Base-by-base conservation (phyloP, 1,284 basidiomycete species). In the Cryptococcus hybrid region DNA sequence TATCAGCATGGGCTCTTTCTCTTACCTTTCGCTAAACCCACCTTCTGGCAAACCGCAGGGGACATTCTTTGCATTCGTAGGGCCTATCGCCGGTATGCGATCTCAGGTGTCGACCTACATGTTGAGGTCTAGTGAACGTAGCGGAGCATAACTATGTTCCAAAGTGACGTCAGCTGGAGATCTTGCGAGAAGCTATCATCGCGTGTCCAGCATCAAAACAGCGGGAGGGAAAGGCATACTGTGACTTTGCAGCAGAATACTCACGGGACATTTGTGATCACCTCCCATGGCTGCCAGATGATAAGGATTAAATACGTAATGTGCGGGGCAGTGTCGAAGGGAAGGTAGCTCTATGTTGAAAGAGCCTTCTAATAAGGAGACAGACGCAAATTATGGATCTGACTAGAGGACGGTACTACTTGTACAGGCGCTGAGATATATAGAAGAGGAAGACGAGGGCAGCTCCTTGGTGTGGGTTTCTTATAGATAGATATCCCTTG, bases 71-170 rank as follows among this genome's bases (percentile, higher is more conserved):
- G 73, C 91, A 93, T 68, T 89, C 90, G 81, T 93, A 93, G 7
- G 90, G 90, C 50, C 90, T 83, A 80, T 92, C 90, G 61, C 90
- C 90, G n/a, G 90, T 92, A 77, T 93, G 90, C 64, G 89, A 90
- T 71, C 90, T 85, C 84, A 93, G 89, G 78, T 93, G 90, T 55
- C 90, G 80, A 7, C 89, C 89, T 57, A 92, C 90, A 84, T 92
- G 90, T 68, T 92, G 90, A 38, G 90, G 90, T 54, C 90, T 82
- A 15, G 90, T 92, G 73, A 92, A 92, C 0, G 89, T 91, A 0
- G 90, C 89, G 63, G 88, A 85, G 75, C 90, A 92, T 18, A 92
- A 52, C 68, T 81, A 47, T 44, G 13, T 36, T 34, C 30, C 30
- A 35, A 46, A 18, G 43, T 2, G n/a, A 7, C 13, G 46, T 56